A percentile compares a stretch with the other conserved stretches of the same genome.
Evolutionary conservation across 2,329 filamentous ascomycete genomes (phyloP).

Genomic region (Cordyceps militaris): DNA sequence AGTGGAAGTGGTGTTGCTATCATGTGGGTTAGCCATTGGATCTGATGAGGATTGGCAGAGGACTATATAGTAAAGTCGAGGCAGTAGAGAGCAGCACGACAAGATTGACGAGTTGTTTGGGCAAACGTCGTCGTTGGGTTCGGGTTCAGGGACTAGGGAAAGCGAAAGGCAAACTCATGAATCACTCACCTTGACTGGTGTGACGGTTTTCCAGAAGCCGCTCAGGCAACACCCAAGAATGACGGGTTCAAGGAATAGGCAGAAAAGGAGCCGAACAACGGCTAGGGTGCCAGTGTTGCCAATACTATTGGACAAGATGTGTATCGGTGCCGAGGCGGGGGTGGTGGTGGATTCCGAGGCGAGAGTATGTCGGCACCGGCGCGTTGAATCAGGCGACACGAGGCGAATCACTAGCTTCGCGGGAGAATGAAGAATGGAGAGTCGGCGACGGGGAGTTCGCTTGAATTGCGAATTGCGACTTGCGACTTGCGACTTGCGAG

Average conservation of each 20-base stretch:
- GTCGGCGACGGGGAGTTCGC: slow-evolving; percentile 15
- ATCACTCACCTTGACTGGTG: slow-evolving; percentile 30
- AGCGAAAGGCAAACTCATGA: slow-evolving; percentile 11
- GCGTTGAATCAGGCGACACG: slow-evolving; percentile 27
- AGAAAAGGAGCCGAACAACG: slow-evolving; percentile 26
- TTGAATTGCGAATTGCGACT: too few species aligned
- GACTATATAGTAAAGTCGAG: not conserved
- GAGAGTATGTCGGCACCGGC: slow-evolving; percentile 27
- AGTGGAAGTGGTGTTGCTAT: slow-evolving; percentile 1
- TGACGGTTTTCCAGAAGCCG: slow-evolving; percentile 19
- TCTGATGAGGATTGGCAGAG: not conserved
- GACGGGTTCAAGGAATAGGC: slow-evolving; percentile 17
- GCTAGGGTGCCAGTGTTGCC: slow-evolving; percentile 27
- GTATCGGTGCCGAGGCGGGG: slow-evolving; percentile 21
- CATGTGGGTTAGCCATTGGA: not conserved
- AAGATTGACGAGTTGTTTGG: not conserved
- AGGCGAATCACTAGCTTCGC: slow-evolving; percentile 22
- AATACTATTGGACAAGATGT: slow-evolving; percentile 29
- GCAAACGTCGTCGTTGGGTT: not conserved
- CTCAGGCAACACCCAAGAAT: slow-evolving; percentile 8
- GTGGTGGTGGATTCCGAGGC: slow-evolving; percentile 24
- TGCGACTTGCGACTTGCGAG: not conserved
- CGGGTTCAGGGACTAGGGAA: not conserved
- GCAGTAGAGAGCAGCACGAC: not conserved
- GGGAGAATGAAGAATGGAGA: slow-evolving; percentile 16